Percentiles rank a stretch among this genome's conserved stretches.
These are phyloP conservation scores for Elsinoe fawcettii DNA, from an alignment of 2,329 filamentous ascomycete species.

Conservation along the genomic window DNA sequence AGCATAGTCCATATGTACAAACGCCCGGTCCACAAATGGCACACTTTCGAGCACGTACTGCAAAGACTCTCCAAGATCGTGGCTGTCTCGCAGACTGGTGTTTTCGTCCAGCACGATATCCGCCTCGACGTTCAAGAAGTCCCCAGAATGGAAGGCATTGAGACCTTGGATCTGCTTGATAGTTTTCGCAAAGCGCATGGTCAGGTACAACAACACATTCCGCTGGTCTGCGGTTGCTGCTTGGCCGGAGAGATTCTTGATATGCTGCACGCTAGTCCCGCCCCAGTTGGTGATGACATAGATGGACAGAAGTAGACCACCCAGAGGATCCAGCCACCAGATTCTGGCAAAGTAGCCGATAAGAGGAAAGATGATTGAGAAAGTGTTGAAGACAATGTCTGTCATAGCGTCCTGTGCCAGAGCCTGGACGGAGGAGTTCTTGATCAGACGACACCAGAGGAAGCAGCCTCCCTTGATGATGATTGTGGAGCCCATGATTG, in stretches of 20 bases:
- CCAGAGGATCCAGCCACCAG: slow-evolving; percentile 79
- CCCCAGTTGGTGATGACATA: slow-evolving; percentile 78
- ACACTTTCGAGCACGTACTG: slow-evolving; percentile 81
- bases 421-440: slow-evolving; percentile 78
- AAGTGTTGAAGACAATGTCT: slow-evolving; percentile 84
- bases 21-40: slow-evolving; percentile 58
- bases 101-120: slow-evolving; percentile 75
- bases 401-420: slow-evolving; percentile 61
- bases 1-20: slow-evolving; percentile 47
- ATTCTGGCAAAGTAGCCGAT: slow-evolving; percentile 66
- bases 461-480: slow-evolving; percentile 75
- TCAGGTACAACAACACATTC: slow-evolving; percentile 80
- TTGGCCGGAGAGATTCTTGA: slow-evolving; percentile 71
- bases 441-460: slow-evolving; percentile 80
- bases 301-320: slow-evolving; percentile 67
- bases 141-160: slow-evolving; percentile 76
- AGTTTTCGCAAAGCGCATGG: slow-evolving; percentile 85
- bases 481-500: slow-evolving; percentile 75
- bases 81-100: slow-evolving; percentile 68
- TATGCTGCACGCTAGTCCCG: slow-evolving; percentile 64
- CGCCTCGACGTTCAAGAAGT: slow-evolving; percentile 76
- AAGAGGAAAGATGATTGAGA: slow-evolving; percentile 80
- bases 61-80: slow-evolving; percentile 70
- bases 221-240: slow-evolving; percentile 72
- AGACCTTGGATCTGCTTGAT: slow-evolving; percentile 80